Conservation (phyloP, 805 yeast species). For the Pichia phayaonensis region DNA sequence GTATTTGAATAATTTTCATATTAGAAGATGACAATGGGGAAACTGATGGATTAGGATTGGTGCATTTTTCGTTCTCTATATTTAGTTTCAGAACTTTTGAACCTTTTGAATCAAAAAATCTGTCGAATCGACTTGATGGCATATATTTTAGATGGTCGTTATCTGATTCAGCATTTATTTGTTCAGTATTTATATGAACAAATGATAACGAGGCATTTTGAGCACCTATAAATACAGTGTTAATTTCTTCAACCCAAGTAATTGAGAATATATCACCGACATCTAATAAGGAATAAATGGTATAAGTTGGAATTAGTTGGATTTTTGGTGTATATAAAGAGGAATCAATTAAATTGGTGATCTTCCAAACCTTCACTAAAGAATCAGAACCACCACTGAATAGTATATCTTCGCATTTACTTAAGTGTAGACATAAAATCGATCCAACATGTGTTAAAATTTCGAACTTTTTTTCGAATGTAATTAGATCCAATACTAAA, state of each 20-base stretch:
- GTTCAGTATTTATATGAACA: conserved; percentile 37
- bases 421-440: conserved; percentile 60
- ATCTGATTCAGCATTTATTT: conserved; percentile 9
- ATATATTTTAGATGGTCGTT: conserved; percentile 30
- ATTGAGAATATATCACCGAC: conserved; percentile 91
- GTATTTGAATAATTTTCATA: conserved; percentile 54
- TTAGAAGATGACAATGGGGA: neutral
- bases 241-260: conserved; percentile 52
- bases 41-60: too few relatives aligned
- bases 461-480: conserved; percentile 48
- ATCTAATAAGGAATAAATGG: conserved; percentile 77
- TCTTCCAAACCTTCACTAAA: conserved; percentile 76
- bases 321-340: conserved; percentile 36
- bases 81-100: conserved; percentile 15
- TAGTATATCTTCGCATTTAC: conserved; percentile 46
- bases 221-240: conserved; percentile 75
- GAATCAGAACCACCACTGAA: conserved; percentile 91
- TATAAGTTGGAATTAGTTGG: conserved; percentile 42
- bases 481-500: conserved; percentile 56
- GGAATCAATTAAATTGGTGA: conserved; percentile 31
- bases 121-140: conserved; percentile 67
- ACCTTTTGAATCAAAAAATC: conserved; percentile 85
- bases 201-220: conserved; percentile 87
- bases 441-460: conserved; percentile 63
- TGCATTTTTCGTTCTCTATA: neutral